phyloP scores from a whole-genome alignment of 1,284 basidiomycete genomes.

The Irpex sp. region DNA sequence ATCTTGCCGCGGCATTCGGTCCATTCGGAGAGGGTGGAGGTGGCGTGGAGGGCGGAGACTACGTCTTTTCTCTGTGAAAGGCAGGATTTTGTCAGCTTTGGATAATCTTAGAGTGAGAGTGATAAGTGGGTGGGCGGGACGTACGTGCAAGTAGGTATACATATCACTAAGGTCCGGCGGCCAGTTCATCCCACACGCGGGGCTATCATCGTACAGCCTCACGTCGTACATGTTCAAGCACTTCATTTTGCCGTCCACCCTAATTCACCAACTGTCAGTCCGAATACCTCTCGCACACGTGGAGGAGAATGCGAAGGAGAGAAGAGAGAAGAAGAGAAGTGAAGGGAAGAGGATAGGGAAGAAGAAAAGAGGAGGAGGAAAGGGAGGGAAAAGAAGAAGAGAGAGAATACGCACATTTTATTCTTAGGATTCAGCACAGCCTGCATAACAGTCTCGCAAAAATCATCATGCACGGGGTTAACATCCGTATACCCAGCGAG shows the following conservation, averaged over 20 bases:
- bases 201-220: constrained; percentile 75
- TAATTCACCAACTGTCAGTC: constrained; percentile 23
- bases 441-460: constrained; percentile 66
- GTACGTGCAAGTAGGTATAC: constrained; percentile 75
- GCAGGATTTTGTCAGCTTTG: constrained; percentile 1
- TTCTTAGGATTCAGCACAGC: constrained; percentile 56
- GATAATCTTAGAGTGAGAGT: constrained; percentile 4
- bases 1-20: constrained; percentile 80
- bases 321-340: no score
- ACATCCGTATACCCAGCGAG: constrained; percentile 40
- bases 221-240: constrained; percentile 98
- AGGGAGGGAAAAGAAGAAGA: no score
- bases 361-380: no score
- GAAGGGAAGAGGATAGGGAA: neutral
- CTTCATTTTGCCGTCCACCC: constrained; percentile 64
- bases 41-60: constrained; percentile 78
- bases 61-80: constrained; percentile 69
- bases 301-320: no score
- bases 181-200: constrained; percentile 99
- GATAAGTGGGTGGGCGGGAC: constrained; percentile 23
- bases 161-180: constrained; percentile 83
- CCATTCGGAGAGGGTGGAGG: constrained; percentile 78
- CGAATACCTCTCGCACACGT: no score
- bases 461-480: constrained; percentile 59
- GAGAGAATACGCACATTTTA: constrained; percentile 52